These are phyloP conservation scores for Myriosclerotinia curreyana DNA, from an alignment of 2,329 filamentous ascomycete genomes.

Conservation along the genomic window DNA sequence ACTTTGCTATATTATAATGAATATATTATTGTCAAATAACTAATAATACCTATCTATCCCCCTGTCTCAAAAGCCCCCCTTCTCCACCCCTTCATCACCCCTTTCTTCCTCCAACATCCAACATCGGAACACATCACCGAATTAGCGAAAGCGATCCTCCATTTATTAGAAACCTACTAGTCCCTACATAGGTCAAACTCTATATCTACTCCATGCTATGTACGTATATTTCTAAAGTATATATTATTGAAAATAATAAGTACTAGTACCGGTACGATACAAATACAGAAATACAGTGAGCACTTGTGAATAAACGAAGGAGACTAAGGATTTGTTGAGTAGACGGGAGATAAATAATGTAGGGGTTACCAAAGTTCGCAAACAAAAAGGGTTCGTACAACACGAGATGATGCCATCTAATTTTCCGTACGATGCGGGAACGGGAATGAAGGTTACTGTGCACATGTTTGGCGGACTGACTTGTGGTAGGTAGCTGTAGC, in stretches of 20 bases:
- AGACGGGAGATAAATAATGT: background rate
- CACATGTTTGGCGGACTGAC: background rate
- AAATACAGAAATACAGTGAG: background rate
- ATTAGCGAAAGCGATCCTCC: conserved; percentile 9
- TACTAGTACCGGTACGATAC: background rate
- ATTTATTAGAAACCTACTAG: background rate
- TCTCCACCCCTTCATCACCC: background rate
- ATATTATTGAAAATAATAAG: background rate
- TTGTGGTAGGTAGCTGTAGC: no score
- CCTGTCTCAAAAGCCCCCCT: background rate
- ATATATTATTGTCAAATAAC: background rate
- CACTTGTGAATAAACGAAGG: background rate
- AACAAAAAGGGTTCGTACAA: background rate
- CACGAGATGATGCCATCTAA: background rate
- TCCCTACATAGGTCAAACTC: background rate
- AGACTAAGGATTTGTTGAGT: background rate
- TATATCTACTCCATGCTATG: background rate
- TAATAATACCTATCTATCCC: background rate
- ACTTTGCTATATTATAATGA: no score
- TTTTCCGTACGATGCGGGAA: background rate
- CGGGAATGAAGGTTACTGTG: background rate
- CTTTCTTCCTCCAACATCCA: no score
- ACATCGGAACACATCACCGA: conserved; percentile 6
- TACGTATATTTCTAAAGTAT: background rate
- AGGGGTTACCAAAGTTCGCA: background rate